These are phyloP conservation scores for Pseudovirgaria hyperparasitica DNA, from an alignment of 2,329 filamentous ascomycete genomes.

Conservation along the genomic window DNA sequence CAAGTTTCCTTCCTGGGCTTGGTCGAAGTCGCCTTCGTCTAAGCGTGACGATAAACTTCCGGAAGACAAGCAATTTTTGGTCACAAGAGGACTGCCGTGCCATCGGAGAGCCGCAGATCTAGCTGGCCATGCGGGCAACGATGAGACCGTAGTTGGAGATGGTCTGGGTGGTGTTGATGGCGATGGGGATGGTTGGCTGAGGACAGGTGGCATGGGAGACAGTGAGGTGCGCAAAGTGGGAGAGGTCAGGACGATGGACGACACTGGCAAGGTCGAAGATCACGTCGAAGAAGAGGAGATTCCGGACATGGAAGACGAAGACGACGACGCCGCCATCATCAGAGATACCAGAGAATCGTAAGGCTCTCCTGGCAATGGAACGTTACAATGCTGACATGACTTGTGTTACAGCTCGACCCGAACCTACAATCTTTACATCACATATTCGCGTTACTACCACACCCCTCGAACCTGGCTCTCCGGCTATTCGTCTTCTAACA, in stretches of 20 bases:
- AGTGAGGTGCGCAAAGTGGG: constrained; percentile 63
- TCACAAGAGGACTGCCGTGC: constrained; percentile 90
- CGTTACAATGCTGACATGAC: constrained; percentile 27
- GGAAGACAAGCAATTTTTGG: constrained; percentile 82
- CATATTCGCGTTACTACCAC: constrained; percentile 92
- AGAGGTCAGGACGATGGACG: constrained; percentile 80
- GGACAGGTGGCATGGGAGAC: constrained; percentile 67
- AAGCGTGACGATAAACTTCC: constrained; percentile 75
- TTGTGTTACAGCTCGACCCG: constrained; percentile 52
- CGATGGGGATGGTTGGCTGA: constrained; percentile 79
- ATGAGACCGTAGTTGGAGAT: constrained; percentile 75
- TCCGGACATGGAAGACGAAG: constrained; percentile 94
- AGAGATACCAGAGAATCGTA: constrained; percentile 51
- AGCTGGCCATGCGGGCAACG: constrained; percentile 72
- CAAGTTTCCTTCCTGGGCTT: constrained; percentile 98
- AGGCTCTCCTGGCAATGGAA: constrained; percentile 35
- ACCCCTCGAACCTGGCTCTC: constrained; percentile 92
- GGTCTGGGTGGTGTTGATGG: constrained; percentile 45
- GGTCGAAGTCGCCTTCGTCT: constrained; percentile 76
- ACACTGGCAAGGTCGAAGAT: constrained; percentile 66
- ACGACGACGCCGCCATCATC: constrained; percentile 92
- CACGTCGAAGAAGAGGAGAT: constrained; percentile 60
- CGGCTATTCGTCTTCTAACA: constrained; percentile 68
- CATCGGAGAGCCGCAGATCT: constrained; percentile 86
- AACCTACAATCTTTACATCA: constrained; percentile 97